Evolutionary conservation across 2,329 filamentous ascomycete species (phyloP).

Genomic region (Tolypocladium tropicale): DNA sequence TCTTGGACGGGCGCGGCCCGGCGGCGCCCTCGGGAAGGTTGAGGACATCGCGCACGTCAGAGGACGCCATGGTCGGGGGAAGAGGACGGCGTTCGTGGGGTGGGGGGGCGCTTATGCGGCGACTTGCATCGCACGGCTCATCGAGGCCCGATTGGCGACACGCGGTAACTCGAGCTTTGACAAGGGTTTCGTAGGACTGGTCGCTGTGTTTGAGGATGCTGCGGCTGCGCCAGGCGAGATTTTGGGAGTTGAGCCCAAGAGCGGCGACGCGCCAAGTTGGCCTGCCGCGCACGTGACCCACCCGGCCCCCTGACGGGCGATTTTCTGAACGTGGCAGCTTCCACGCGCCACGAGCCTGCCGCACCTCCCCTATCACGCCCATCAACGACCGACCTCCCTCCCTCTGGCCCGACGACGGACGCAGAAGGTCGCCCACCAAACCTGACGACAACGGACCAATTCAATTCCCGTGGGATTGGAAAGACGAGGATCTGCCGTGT

Average conservation of each 20-base stretch:
- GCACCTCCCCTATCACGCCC: background rate
- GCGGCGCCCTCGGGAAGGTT: constrained; percentile 56
- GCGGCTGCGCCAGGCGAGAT: background rate
- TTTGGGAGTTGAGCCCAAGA: background rate
- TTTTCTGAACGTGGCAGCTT: constrained; percentile 46
- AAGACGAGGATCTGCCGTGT: background rate
- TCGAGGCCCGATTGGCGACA: constrained; percentile 2
- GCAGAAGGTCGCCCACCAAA: background rate
- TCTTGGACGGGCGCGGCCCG: constrained; percentile 55
- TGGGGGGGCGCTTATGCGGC: constrained; percentile 2
- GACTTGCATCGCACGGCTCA: constrained; percentile 12
- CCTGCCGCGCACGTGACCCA: constrained; percentile 23
- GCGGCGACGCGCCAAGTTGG: background rate
- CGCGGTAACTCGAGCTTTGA: background rate
- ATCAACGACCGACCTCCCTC: background rate
- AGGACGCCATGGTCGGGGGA: constrained; percentile 52
- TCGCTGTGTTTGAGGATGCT: too few relatives aligned
- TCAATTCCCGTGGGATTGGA: background rate
- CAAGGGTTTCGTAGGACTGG: background rate
- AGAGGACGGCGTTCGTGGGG: too few relatives aligned
- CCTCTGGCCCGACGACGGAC: background rate
- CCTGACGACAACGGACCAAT: background rate
- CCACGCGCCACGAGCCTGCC: constrained; percentile 2
- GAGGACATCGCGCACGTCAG: constrained; percentile 81
- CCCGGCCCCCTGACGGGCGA: constrained; percentile 20